Base-by-base conservation (phyloP, 1,139 yeast species). In the Taphrina communis region DNA sequence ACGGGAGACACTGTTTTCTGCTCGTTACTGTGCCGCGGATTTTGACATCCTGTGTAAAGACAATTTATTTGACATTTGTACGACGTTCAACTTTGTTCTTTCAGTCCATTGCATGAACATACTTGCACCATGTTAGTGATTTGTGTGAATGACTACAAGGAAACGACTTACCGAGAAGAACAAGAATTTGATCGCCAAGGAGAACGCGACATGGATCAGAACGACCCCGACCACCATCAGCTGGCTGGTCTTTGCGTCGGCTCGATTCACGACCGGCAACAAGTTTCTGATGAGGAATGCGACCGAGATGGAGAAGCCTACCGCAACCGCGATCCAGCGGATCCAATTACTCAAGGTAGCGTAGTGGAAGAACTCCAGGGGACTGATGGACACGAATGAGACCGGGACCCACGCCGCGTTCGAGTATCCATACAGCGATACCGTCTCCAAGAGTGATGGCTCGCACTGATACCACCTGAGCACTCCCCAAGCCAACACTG, bases 391-490 rank as follows among this genome's bases (percentile, higher is more conserved):
- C 11, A 63, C 85, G 50, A 88, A 75, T 0, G 94, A 88, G 44
- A 89, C 88, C 1, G 95, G 95, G 38, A 88, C 80, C 96, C 96
- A 90, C 69, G 88, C 83, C 8, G 88, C 80, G 75, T 88, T 88
- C 46, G 96, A 84, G 77, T 90, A 90, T 4, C 96, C 95, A 77
- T 88, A 90, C 58, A 90, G 83, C 8, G 92, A 86, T 75, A 77
- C 82, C 76, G 77, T 80, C 77, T 77, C 83, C 74, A 68, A 78
- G 70, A 79, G 81, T 75, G 58, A 79, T 72, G 71, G 75, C 61
- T 70, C 76, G 66, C 69, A 80, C 73, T 80, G 76, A 67, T 78
- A 74, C 74, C 80, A 81, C 56, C 84, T 78, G 7, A 89, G 79
- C 3, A 80, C 73, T 1, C 84, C 74, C 79, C 85, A 88, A 55